These are phyloP conservation scores for Sphaerobolus stellatus DNA, from an alignment of 1,284 basidiomycete species.

Conservation along the genomic window DNA sequence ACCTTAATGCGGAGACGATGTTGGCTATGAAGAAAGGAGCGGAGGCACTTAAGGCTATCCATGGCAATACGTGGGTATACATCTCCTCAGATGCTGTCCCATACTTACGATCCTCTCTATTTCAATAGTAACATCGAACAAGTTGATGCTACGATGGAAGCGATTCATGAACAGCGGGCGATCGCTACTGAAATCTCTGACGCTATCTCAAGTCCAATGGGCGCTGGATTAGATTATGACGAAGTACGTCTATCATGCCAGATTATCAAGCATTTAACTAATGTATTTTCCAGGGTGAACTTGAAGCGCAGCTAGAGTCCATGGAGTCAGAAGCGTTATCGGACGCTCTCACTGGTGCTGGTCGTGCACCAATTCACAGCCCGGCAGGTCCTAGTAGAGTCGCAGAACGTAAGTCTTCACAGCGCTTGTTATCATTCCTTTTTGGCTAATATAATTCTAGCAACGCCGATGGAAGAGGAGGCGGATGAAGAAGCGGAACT, in stretches of 20 bases:
- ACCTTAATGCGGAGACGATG: conserved; percentile 99
- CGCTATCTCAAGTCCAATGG: conserved; percentile 83
- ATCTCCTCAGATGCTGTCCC: conserved; percentile 13
- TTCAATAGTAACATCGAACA: conserved; percentile 77
- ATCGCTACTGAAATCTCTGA: conserved; percentile 95
- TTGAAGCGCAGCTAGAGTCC: conserved; percentile 83
- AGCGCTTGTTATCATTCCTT: conserved; percentile 2
- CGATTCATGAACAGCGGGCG: conserved; percentile 90
- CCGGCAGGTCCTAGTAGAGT: conserved; percentile 62
- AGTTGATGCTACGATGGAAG: conserved; percentile 91
- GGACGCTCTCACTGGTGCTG: conserved; percentile 83
- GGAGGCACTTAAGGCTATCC: conserved; percentile 88
- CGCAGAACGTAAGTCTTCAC: conserved; percentile 52
- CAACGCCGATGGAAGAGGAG: conserved; percentile 59
- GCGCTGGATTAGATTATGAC: conserved; percentile 66
- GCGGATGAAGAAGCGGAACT: conserved; percentile 95
- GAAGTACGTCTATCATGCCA: conserved; percentile 50
- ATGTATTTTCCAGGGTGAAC: conserved; percentile 61
- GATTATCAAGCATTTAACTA: not conserved
- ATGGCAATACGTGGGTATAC: conserved; percentile 77
- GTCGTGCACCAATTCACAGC: conserved; percentile 86
- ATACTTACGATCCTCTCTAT: not conserved
- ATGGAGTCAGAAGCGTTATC: conserved; percentile 93
- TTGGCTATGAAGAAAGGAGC: conserved; percentile 96
- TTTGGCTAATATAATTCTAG: conserved; percentile 17